Percentiles rank a stretch among this genome's conserved stretches.
phyloP scores from a whole-genome alignment of 1,284 basidiomycete species.

The Leccinum fallax region DNA sequence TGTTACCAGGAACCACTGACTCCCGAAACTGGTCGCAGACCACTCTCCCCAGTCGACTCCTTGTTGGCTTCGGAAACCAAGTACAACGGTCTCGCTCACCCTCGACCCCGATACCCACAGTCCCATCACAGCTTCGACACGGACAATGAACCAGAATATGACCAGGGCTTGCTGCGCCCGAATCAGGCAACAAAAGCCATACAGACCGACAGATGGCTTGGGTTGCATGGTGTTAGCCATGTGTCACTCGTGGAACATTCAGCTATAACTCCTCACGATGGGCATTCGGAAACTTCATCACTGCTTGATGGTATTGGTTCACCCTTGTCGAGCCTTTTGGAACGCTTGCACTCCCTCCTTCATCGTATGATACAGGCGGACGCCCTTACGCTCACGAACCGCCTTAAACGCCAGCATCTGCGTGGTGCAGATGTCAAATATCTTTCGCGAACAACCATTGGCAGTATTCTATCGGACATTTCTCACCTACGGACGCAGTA shows the following conservation, averaged over 20 bases:
- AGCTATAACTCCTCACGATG: constrained; percentile 54
- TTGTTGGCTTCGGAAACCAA: constrained; percentile 44
- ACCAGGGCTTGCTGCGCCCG: constrained; percentile 36
- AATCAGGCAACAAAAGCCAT: constrained; percentile 62
- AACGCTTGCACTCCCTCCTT: constrained; percentile 69
- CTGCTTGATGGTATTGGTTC: constrained; percentile 53
- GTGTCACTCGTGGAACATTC: constrained; percentile 42
- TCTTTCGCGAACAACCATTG: constrained; percentile 83
- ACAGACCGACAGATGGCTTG: constrained; percentile 65
- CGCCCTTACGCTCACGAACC: constrained; percentile 83
- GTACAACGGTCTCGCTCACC: constrained; percentile 44
- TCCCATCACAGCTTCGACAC: constrained; percentile 50
- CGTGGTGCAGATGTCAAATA: constrained; percentile 86
- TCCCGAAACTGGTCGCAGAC: constrained; percentile 57
- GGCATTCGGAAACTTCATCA: constrained; percentile 69
- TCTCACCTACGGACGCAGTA: constrained; percentile 75
- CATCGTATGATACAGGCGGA: constrained; percentile 81
- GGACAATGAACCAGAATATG: constrained; percentile 46
- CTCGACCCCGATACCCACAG: constrained; percentile 39
- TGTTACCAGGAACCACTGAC: constrained; percentile 56
- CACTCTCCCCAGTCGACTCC: constrained; percentile 60
- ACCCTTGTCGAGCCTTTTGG: constrained; percentile 66
- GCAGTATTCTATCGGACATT: constrained; percentile 74
- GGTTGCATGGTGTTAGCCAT: constrained; percentile 35
- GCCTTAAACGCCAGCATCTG: constrained; percentile 90